Evolutionary conservation across 495 filamentous ascomycete genomes (phyloP).

Genomic region (Achaetomiella virescens): DNA sequence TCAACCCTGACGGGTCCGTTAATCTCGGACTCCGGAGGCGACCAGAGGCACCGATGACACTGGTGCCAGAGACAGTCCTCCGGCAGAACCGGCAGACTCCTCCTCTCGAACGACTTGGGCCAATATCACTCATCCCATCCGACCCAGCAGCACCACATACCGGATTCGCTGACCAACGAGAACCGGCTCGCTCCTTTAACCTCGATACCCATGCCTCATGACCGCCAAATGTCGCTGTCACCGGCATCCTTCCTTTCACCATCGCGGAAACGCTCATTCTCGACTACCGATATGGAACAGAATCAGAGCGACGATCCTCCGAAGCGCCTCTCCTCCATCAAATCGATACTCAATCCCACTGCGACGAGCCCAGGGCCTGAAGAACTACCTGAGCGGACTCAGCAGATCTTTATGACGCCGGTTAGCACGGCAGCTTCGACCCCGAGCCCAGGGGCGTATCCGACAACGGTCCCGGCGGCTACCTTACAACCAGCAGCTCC

Average conservation of each 20-base stretch:
- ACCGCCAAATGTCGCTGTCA: slow-evolving; percentile 46
- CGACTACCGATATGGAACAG: slow-evolving; percentile 46
- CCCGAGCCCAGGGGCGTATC: slow-evolving; percentile 33
- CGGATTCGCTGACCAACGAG: slow-evolving; percentile 44
- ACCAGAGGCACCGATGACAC: slow-evolving; percentile 30
- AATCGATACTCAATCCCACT: slow-evolving; percentile 69
- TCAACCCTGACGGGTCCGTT: slow-evolving; percentile 51
- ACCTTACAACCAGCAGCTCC: neutral
- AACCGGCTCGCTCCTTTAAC: slow-evolving; percentile 51
- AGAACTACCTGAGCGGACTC: slow-evolving; percentile 21
- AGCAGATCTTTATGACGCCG: slow-evolving; percentile 33
- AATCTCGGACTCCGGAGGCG: slow-evolving; percentile 55
- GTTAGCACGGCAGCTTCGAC: slow-evolving; percentile 26
- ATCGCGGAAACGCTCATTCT: slow-evolving; percentile 61
- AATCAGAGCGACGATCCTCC: slow-evolving; percentile 30
- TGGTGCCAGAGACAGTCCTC: slow-evolving; percentile 44
- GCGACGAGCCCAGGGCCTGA: slow-evolving; percentile 18
- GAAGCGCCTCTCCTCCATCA: slow-evolving; percentile 70
- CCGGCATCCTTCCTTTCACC: slow-evolving; percentile 48
- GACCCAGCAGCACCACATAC: slow-evolving; percentile 29
- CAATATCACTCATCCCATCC: slow-evolving; percentile 41
- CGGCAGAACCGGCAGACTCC: slow-evolving; percentile 32
- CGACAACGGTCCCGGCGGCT: slow-evolving; percentile 12
- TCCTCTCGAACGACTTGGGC: slow-evolving; percentile 33
- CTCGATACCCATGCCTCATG: slow-evolving; percentile 34